phyloP scores from a whole-genome alignment of 164 flowering plant genomes.

The Vitis rupestris region DNA sequence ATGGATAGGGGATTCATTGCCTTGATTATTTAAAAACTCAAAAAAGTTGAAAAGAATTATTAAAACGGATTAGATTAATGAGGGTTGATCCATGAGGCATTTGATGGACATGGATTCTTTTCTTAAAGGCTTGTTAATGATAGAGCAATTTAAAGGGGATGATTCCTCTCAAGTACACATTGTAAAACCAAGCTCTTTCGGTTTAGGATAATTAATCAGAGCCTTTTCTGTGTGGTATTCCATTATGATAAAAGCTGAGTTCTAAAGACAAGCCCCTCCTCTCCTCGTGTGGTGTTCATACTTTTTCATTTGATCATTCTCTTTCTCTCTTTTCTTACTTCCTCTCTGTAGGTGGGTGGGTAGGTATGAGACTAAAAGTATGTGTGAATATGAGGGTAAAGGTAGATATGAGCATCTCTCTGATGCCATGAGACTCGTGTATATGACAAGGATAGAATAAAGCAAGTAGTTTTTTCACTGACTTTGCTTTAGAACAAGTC shows the following conservation, averaged over 20 bases:
- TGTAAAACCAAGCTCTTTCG: no score
- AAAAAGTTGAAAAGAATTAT: constrained; percentile 1
- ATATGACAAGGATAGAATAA: constrained; percentile 33
- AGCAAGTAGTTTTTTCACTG: constrained; percentile 2
- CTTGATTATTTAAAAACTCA: constrained; percentile 9
- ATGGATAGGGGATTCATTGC: constrained; percentile 8
- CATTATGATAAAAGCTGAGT: not conserved
- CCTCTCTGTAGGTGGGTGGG: no score
- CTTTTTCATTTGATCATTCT: constrained; percentile 19
- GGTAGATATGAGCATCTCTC: constrained; percentile 8
- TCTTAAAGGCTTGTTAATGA: no score
- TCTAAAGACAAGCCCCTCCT: constrained; percentile 5
- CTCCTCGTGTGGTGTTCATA: constrained; percentile 30
- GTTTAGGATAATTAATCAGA: no score
- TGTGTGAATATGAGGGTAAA: no score
- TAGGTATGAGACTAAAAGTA: no score
- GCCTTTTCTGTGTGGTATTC: not conserved
- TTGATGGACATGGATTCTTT: not conserved
- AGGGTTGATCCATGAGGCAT: not conserved
- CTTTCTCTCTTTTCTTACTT: not conserved
- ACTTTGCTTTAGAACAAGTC: constrained; percentile 11
- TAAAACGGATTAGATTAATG: no score
- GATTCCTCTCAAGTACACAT: no score
- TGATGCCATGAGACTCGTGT: constrained; percentile 22
- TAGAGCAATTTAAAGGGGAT: no score